Base-by-base conservation (phyloP, 257 asterid species). In the Solanum piurae region DNA sequence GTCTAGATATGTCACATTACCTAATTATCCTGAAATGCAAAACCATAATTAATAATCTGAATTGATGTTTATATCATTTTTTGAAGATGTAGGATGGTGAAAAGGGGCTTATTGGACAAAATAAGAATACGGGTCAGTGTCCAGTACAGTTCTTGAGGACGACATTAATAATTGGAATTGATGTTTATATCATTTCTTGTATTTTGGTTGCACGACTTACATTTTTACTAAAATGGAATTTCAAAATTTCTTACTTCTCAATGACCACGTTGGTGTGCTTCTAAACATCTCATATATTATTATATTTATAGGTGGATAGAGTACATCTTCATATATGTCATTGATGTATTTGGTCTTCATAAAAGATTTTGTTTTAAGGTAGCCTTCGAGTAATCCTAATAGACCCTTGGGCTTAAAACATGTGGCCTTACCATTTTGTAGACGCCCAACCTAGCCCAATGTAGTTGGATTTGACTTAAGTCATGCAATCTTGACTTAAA, bases 71-170 rank as follows among this genome's bases (percentile, higher is more conserved):
- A 34, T 4, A 34, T 34, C 36, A 34, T 34, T 34, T 34, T 34
- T 34, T 34, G 5, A 4, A 34, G 29, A 88, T 55, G 84, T 27
- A 25, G 68, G 42, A 25, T 84, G 83, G 62, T 85, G 38, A 33
- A 87, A 25, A 86, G 93, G 92, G 31, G 49, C 34, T 66, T 90
- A 89, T 85, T 93, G 94, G 94, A 87, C 94, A 5, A 77, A 88
- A 88, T 90, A 92, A 83, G 93, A 94, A 88, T 94, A 91, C 68
- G 86, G 91, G 94, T 94, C 25, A 31, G 34, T 29, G 58, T 13
- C 86, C 31, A 40, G 69, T 42, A 29, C 12, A n/a, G 79, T 60
- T 27, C 83, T 16, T 58, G 21, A 27, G 52, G 64, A 72, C 25
- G 18, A 31, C 49, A 31, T 85, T 76, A 36, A 55, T 46, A 21